Evolutionary conservation across 331 rosid species (phyloP).

Genomic region (Malus hybrid): DNA sequence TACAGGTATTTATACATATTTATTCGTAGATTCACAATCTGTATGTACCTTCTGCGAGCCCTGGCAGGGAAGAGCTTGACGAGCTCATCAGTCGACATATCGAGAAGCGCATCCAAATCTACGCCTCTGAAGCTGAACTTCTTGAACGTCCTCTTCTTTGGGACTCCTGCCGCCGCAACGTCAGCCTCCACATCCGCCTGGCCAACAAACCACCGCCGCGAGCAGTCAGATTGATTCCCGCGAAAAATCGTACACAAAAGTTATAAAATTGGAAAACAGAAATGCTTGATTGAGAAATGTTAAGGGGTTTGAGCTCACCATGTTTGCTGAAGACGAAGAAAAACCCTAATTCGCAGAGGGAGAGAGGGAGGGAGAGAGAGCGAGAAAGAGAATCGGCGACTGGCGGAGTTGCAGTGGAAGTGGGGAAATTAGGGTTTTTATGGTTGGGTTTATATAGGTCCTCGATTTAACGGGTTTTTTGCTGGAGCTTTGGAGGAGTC

Average conservation of each 20-base stretch:
- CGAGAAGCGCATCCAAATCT: conserved; percentile 54
- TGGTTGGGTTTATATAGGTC: background rate
- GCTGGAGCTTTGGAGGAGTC: background rate
- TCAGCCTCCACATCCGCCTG: conserved; percentile 55
- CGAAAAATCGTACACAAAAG: too few species aligned
- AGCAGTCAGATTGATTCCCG: background rate
- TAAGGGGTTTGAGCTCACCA: background rate
- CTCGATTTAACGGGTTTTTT: background rate
- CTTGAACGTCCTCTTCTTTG: conserved; percentile 70
- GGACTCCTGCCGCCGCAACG: conserved; percentile 33
- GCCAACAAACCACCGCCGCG: background rate
- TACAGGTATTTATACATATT: too few species aligned
- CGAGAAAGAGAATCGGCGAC: background rate
- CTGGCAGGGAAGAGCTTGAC: conserved; percentile 56
- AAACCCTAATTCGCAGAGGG: background rate
- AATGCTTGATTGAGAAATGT: background rate
- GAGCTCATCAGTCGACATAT: conserved; percentile 60
- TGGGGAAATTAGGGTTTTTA: conserved; percentile 5
- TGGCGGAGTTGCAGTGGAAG: background rate
- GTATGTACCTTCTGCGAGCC: conserved; percentile 47
- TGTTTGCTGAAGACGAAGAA: background rate
- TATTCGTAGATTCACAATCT: too few species aligned
- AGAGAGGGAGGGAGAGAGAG: too few species aligned
- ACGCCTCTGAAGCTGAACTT: conserved; percentile 62
- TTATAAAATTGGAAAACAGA: background rate